These are phyloP conservation scores for Ascocoryne sarcoides DNA, from an alignment of 2,329 filamentous ascomycete genomes.

Conservation along the genomic window DNA sequence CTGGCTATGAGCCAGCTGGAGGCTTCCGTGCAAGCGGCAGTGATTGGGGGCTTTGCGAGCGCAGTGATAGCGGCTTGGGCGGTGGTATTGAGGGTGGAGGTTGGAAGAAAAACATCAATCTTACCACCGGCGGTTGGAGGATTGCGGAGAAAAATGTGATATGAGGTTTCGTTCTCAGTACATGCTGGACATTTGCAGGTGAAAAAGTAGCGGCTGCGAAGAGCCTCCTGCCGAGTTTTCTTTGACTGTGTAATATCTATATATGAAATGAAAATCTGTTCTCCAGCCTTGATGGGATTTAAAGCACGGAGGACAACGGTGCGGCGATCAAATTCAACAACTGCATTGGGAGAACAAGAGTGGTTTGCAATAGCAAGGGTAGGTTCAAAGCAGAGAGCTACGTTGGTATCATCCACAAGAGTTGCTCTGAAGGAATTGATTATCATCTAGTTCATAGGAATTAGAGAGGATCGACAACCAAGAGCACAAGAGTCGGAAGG, in stretches of 20 bases:
- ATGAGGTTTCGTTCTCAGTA: constrained; percentile 10
- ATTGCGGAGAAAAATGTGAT: constrained; percentile 8
- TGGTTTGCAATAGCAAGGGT: constrained; percentile 47
- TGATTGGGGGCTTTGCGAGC: background rate
- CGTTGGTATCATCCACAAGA: constrained; percentile 42
- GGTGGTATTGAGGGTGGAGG: background rate
- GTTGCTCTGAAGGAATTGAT: constrained; percentile 53
- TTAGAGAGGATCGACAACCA: background rate
- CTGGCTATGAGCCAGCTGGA: background rate
- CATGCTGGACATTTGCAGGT: constrained; percentile 21
- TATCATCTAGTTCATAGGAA: constrained; percentile 39
- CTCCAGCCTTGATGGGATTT: constrained; percentile 38
- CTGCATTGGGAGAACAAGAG: constrained; percentile 51
- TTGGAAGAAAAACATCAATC: constrained; percentile 2
- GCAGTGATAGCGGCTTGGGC: background rate
- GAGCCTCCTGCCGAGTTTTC: constrained; percentile 7
- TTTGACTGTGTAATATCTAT: constrained; percentile 36
- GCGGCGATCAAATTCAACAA: constrained; percentile 46
- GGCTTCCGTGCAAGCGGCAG: background rate
- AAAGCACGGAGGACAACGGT: constrained; percentile 43
- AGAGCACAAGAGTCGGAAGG: background rate
- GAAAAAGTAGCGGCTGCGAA: constrained; percentile 22
- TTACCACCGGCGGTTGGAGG: background rate
- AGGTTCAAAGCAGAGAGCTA: constrained; percentile 48
- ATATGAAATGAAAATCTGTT: constrained; percentile 55